These are phyloP conservation scores for Scutellaria galericulata DNA, from an alignment of 257 asterid genomes.

Conservation along the genomic window DNA sequence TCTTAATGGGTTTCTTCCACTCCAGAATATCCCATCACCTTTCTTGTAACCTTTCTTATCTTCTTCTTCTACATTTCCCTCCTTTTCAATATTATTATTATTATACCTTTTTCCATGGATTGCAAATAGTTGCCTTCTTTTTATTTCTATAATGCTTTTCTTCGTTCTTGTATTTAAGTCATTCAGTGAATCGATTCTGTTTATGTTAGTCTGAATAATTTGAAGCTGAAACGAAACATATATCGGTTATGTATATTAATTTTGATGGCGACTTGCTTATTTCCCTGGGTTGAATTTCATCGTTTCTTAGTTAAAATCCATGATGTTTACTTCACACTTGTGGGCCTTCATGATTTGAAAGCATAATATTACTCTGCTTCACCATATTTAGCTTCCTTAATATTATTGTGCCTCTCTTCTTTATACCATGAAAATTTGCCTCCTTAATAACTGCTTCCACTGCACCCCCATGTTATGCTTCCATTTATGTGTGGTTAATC, in stretches of 20 bases:
- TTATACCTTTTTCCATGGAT: conserved; percentile 34
- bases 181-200: conserved; percentile 22
- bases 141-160: background rate
- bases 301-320: background rate
- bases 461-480: conserved; percentile 34
- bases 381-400: conserved; percentile 26
- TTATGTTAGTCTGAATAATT: too few relatives aligned
- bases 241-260: conserved; percentile 27
- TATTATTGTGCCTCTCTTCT: conserved; percentile 28
- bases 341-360: conserved; percentile 19
- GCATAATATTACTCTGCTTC: conserved; percentile 23
- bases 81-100: conserved; percentile 14
- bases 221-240: too few relatives aligned
- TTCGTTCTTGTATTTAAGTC: conserved; percentile 22
- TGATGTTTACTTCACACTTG: conserved; percentile 1
- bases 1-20: conserved; percentile 45
- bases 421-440: background rate
- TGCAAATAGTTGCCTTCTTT: conserved; percentile 29
- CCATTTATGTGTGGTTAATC: background rate
- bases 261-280: conserved; percentile 23
- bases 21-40: conserved; percentile 49
- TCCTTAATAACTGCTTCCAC: conserved; percentile 30
- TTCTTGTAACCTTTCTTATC: conserved; percentile 55
- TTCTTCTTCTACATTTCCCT: conserved; percentile 30
- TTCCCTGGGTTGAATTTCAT: background rate